Percentiles rank a stretch among this genome's conserved stretches.
These are phyloP conservation scores for Ammopiptanthus mongolicus DNA, from an alignment of 306 rosid species.

Conservation along the genomic window DNA sequence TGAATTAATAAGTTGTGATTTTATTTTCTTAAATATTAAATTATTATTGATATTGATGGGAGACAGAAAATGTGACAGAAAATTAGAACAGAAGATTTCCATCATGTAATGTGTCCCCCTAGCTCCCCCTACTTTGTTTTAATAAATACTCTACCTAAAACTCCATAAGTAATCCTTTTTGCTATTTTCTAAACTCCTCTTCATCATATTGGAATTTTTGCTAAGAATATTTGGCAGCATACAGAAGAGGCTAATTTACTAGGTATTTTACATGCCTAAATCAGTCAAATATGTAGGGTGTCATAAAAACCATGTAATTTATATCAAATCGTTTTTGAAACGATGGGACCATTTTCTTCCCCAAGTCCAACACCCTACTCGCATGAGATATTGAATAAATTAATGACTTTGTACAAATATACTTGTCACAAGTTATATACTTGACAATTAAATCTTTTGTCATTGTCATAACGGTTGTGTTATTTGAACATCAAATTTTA, in stretches of 20 bases:
- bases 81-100: no score
- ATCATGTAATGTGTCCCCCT: no score
- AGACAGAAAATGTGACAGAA: no score
- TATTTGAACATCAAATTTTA: no score
- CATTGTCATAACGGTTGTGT: no score
- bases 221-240: neutral
- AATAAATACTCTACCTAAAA: neutral
- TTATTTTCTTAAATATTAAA: no score
- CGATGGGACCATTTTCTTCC: constrained; percentile 17
- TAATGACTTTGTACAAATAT: constrained; percentile 17
- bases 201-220: neutral
- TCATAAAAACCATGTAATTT: neutral
- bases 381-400: neutral
- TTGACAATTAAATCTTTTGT: constrained; percentile 14
- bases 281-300: neutral
- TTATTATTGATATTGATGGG: no score
- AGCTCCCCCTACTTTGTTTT: neutral
- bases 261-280: neutral
- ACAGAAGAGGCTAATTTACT: neutral
- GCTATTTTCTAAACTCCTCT: neutral
- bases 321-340: neutral
- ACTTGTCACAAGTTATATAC: constrained; percentile 13
- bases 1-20: no score
- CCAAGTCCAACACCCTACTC: neutral
- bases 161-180: neutral